Evolutionary conservation across 768 basidiomycete genomes (phyloP).

Genomic region (Mycena latifolia): DNA sequence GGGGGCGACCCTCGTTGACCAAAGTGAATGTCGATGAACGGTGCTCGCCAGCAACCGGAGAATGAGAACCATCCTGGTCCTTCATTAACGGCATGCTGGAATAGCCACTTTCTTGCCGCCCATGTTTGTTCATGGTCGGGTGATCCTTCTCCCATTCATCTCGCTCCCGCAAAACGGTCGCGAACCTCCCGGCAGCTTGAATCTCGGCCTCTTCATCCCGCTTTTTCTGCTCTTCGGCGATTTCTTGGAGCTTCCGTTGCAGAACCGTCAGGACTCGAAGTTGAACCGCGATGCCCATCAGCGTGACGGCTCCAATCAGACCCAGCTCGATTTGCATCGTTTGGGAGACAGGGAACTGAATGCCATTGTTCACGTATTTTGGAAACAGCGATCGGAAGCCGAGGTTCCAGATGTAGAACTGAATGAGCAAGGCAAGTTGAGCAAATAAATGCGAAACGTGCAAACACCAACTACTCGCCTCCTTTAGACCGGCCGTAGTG

Average conservation of each 20-base stretch:
- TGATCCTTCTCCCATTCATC: slow-evolving; percentile 92
- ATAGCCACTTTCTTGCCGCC: slow-evolving; percentile 70
- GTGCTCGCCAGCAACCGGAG: slow-evolving; percentile 62
- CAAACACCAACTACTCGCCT: slow-evolving; percentile 62
- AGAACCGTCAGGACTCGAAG: slow-evolving; percentile 87
- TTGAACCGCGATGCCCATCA: slow-evolving; percentile 93
- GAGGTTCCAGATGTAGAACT: slow-evolving; percentile 98
- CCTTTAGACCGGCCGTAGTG: slow-evolving; percentile 92
- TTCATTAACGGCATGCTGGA: slow-evolving; percentile 78
- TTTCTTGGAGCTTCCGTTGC: slow-evolving; percentile 83
- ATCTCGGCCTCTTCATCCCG: slow-evolving; percentile 83
- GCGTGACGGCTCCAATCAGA: slow-evolving; percentile 82
- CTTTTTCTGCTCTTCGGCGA: slow-evolving; percentile 78
- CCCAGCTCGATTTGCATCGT: slow-evolving; percentile 96
- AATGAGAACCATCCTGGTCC: slow-evolving; percentile 62
- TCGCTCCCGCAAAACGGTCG: slow-evolving; percentile 73
- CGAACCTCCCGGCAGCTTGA: slow-evolving; percentile 78
- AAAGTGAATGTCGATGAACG: slow-evolving; percentile 66
- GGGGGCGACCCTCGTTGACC: slow-evolving; percentile 63
- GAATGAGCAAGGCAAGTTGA: slow-evolving; percentile 18
- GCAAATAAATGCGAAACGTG: slow-evolving; percentile 31
- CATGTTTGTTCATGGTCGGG: slow-evolving; percentile 71
- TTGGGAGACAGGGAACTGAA: slow-evolving; percentile 87
- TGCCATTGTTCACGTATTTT: slow-evolving; percentile 74
- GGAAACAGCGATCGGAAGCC: slow-evolving; percentile 88